Base-by-base conservation (phyloP, 805 yeast genomes). In the Yarrowia keelungensis region DNA sequence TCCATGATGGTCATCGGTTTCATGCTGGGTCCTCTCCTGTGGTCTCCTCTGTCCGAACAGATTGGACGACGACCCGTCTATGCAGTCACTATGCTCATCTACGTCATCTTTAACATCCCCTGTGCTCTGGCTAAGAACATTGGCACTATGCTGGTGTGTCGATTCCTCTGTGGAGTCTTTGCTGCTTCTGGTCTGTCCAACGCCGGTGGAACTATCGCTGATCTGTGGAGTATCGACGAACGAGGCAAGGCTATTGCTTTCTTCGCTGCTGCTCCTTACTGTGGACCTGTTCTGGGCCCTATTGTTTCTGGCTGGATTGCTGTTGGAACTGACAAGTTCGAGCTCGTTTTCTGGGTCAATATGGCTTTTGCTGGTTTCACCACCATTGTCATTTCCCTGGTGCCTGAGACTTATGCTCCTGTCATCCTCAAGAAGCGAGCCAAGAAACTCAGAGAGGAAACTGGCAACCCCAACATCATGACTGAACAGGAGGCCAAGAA, bases 331-430 rank as follows among this genome's bases (percentile, higher is more conserved):
- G 84, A 83, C 16, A 73, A 81, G 41, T 72, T 87, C 75, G 92
- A 88, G 56, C 77, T 91, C 46, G 85, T 92, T 75, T 86, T 90
- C 71, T 92, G 97, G 97, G 93, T 91, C 69, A 92, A 92, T 76
- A 86, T 92, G 91, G 97, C 93, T 4, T 91, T 92, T 79, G 90
- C 95, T 1, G 97, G 97, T 71, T 84, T 85, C 4, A 87, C 89
- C 87, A 89, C 93, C 90, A 81, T 92, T 41, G 71, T 84, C 22
- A 83, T 87, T 51, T 76, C 86, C 14, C 73, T 83, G 16, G 85
- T 92, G 39, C 98, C 97, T n/a, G 98, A 92, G 80, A 92, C 98
- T 32, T 92, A 89, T 77, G 93, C 97, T 3, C 97, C 97, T 9
- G 92, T 88, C 8, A 90, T 91, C 69, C 80, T 92, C 72, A 90